These are phyloP conservation scores for Trametes gibbosa DNA, from an alignment of 768 basidiomycete genomes.

Conservation along the genomic window DNA sequence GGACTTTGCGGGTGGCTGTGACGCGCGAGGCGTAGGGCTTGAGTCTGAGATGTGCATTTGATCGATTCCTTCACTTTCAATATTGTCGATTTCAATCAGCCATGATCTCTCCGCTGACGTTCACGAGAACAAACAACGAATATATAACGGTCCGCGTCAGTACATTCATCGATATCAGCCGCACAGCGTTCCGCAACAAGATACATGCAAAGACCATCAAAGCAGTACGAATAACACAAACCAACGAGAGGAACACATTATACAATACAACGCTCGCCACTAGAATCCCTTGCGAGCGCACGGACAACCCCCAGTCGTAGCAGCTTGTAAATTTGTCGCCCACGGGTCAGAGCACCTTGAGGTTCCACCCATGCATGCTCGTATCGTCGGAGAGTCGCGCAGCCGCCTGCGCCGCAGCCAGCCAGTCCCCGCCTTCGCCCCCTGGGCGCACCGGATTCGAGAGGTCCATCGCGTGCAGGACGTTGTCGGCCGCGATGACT, in stretches of 20 bases:
- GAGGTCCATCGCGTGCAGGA: constrained; percentile 70
- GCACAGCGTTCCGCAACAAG: constrained; percentile 7
- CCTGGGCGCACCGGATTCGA: constrained; percentile 41
- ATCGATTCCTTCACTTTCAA: no score
- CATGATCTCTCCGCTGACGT: not conserved
- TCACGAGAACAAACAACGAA: not conserved
- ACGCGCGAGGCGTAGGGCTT: not conserved
- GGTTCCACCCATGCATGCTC: constrained; percentile 73
- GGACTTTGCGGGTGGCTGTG: not conserved
- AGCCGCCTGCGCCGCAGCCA: constrained; percentile 71
- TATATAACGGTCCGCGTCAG: constrained; percentile 5
- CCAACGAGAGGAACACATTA: not conserved
- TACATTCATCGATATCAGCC: constrained; percentile 9
- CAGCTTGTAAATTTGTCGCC: not conserved
- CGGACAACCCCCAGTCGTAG: not conserved
- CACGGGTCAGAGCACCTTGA: constrained; percentile 60
- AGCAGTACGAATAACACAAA: constrained; percentile 14
- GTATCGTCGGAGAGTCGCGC: constrained; percentile 50
- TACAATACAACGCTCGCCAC: not conserved
- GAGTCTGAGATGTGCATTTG: not conserved
- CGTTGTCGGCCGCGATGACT: constrained; percentile 78
- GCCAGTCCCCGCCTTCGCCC: constrained; percentile 59
- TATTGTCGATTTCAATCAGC: not conserved
- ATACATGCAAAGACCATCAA: constrained; percentile 11
- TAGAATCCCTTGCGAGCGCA: not conserved